Evolutionary conservation across 495 filamentous ascomycete genomes (phyloP), one percentile per base, ranked within the genome.

Genomic region (Aspergillus asperescens): DNA sequence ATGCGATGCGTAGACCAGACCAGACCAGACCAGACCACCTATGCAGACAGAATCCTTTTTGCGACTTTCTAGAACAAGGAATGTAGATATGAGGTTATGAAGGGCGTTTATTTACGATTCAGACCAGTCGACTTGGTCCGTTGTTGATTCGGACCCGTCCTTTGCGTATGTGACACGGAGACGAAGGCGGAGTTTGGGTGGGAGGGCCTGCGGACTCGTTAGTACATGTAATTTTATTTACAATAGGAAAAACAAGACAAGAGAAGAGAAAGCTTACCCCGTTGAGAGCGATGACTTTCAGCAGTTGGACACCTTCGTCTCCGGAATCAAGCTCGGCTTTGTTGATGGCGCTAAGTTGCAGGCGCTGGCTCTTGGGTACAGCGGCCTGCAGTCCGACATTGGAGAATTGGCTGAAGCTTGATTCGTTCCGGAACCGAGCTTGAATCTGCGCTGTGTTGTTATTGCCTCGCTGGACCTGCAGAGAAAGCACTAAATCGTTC

Each of bases 51-150:
- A 35, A 10, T 32, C 12, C 29, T 7, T 47, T 35, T 35, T 47
- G 10, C 10, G 18, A 24, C 29, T 6, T 24, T 47, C 44, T 47
- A 47, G 22, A 18, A 47, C 13, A 35, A 24, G 39, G 29, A 35
- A 47, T 47, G 20, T 34, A 47, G 8, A 8, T 13, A 25, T 6
- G 1, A 32, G 7, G 43, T 19, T 12, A 3, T 13, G 24, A 9
- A 20, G 29, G 18, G 10, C 12, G n/a, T 31, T n/a, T 16, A 24
- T 27, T 40, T 40, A 72, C 31, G 90, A 88, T 67, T 98, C 93
- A 43, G 84, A 81, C 93, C 93, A 98, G 74, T 96, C 91, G 51
- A 96, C 90, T 70, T 96, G 89, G 59, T 98, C 94, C 61, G 83
- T 87, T 7, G 94, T 81, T 44, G 83, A 73, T 22, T 80, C 78